These are phyloP conservation scores for Gremmenia infestans DNA, from an alignment of 2,329 filamentous ascomycete species.

Conservation along the genomic window DNA sequence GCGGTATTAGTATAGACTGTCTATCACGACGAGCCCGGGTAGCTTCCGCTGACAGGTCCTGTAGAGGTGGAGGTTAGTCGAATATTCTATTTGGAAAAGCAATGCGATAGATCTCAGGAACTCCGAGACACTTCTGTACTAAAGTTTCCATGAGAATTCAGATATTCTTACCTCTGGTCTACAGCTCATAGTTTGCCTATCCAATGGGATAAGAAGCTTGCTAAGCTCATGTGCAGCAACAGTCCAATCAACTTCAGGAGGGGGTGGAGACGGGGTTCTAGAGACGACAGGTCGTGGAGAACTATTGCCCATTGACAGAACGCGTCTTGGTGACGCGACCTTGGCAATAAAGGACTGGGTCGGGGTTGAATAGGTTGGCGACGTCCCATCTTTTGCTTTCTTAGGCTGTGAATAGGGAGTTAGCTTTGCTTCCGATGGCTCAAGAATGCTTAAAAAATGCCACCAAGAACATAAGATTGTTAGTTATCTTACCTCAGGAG, in stretches of 20 bases:
- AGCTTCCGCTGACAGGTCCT: conserved; percentile 67
- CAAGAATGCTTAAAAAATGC: too few species aligned
- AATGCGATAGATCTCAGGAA: neutral
- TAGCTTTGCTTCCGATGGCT: too few species aligned
- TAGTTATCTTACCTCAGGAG: conserved; percentile 39
- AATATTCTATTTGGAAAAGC: neutral
- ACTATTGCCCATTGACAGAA: conserved; percentile 28
- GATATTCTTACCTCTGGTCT: conserved; percentile 49
- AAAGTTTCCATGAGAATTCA: too few species aligned
- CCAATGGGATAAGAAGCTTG: conserved; percentile 72
- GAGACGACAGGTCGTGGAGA: conserved; percentile 35
- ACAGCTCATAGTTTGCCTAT: conserved; percentile 71
- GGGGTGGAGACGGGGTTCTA: conserved; percentile 57
- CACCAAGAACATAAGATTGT: too few species aligned
- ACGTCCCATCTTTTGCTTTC: conserved; percentile 50
- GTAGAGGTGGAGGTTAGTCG: neutral
- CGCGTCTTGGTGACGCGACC: conserved; percentile 56
- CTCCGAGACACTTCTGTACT: neutral
- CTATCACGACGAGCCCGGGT: conserved; percentile 60
- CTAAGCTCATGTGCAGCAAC: conserved; percentile 78
- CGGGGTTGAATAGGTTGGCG: conserved; percentile 76
- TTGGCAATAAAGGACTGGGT: conserved; percentile 85
- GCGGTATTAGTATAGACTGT: conserved; percentile 47
- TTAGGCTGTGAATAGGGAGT: too few species aligned
- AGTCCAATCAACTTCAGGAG: conserved; percentile 81